Percentiles rank a stretch among this genome's conserved stretches.
phyloP scores from a whole-genome alignment of 495 filamentous ascomycete genomes.

The Hypoxylon subgilvum region DNA sequence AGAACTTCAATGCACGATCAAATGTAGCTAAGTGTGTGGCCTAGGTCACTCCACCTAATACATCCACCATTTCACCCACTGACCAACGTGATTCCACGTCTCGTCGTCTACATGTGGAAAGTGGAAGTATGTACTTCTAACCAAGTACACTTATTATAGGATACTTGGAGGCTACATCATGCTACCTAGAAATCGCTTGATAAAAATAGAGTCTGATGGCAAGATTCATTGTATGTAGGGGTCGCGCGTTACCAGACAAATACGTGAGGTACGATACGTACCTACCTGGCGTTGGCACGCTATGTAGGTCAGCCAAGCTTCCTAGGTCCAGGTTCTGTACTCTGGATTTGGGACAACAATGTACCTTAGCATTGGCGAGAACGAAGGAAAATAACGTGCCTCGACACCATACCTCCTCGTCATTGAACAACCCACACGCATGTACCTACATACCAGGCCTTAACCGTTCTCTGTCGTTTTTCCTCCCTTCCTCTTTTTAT shows the following conservation, averaged over 20 bases:
- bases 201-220: slow-evolving; percentile 30
- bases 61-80: too few relatives aligned
- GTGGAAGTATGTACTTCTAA: slow-evolving; percentile 1
- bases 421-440: neutral
- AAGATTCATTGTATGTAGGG: neutral
- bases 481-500: neutral
- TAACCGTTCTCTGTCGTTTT: slow-evolving; percentile 5
- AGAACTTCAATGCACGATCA: slow-evolving; percentile 29
- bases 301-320: slow-evolving; percentile 23
- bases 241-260: too few relatives aligned
- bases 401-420: slow-evolving; percentile 10
- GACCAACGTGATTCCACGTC: too few relatives aligned
- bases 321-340: slow-evolving; percentile 17
- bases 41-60: slow-evolving; percentile 7
- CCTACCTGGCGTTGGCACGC: too few relatives aligned
- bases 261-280: too few relatives aligned
- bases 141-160: too few relatives aligned
- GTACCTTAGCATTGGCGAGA: slow-evolving; percentile 38
- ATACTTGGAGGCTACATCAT: too few relatives aligned
- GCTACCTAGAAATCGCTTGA: neutral
- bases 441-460: slow-evolving; percentile 28
- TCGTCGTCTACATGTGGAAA: neutral
- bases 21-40: slow-evolving; percentile 31
- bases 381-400: slow-evolving; percentile 39
- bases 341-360: slow-evolving; percentile 24